phyloP scores from a whole-genome alignment of 169 alveolate species.

The Amoebophrya sp. region DNA sequence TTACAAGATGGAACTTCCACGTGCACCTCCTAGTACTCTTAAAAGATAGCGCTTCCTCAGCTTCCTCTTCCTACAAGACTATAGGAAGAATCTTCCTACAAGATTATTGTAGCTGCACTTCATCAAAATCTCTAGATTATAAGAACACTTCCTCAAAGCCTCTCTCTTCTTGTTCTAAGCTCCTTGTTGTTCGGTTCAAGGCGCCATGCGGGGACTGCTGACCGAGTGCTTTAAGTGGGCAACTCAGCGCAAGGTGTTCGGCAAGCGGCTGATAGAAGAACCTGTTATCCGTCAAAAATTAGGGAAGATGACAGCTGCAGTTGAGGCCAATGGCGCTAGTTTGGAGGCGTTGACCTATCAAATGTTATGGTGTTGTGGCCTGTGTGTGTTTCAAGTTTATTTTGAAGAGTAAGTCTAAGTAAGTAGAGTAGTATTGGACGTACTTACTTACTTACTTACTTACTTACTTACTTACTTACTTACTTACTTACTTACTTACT shows the following conservation, averaged over 20 bases:
- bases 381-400: background rate
- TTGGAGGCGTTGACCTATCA: background rate
- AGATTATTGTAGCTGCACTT: too few relatives aligned
- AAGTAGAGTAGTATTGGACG: background rate
- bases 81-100: too few relatives aligned
- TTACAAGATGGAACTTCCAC: too few relatives aligned
- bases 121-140: too few relatives aligned
- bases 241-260: conserved; percentile 28
- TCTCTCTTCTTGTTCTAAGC: too few relatives aligned
- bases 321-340: background rate
- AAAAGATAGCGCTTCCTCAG: too few relatives aligned
- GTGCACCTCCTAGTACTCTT: too few relatives aligned
- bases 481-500: background rate
- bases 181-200: too few relatives aligned
- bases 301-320: conserved; percentile 7
- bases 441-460: background rate
- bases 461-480: background rate
- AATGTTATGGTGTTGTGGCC: background rate
- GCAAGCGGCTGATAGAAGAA: conserved; percentile 22
- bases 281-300: conserved; percentile 28
- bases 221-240: background rate
- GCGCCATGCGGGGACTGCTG: background rate
- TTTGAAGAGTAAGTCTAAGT: background rate
- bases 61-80: too few relatives aligned
- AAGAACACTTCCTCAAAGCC: too few relatives aligned